phyloP scores from a whole-genome alignment of 140 eudicot genomes.

The Senecio squalidus region DNA sequence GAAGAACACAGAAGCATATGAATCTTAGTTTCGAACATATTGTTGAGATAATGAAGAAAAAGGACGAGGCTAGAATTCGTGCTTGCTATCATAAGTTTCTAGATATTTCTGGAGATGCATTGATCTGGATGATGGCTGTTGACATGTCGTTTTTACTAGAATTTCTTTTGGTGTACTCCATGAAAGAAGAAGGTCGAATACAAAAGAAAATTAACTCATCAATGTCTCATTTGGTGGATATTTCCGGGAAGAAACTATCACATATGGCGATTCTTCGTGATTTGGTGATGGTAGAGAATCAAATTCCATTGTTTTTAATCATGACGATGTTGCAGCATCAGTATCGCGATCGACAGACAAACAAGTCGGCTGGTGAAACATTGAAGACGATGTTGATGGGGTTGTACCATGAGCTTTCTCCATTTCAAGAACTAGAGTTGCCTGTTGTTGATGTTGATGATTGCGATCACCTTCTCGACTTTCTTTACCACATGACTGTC shows the following conservation, averaged over 20 bases:
- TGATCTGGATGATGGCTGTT: conserved; percentile 40
- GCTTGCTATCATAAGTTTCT: conserved; percentile 37
- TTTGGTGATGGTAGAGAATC: conserved; percentile 23
- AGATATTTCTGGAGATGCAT: conserved; percentile 27
- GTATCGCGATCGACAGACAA: background rate
- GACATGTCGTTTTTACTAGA: conserved; percentile 37
- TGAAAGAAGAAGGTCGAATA: background rate
- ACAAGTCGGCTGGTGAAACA: conserved; percentile 24
- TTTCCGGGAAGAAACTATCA: conserved; percentile 17
- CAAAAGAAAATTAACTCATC: conserved; percentile 1
- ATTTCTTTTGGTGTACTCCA: conserved; percentile 19
- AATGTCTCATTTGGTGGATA: conserved; percentile 24
- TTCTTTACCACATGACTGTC: conserved; percentile 43
- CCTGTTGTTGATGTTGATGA: conserved; percentile 14
- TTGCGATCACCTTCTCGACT: conserved; percentile 42
- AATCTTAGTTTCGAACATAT: conserved; percentile 13
- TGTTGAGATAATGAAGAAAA: conserved; percentile 13
- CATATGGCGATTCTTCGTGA: conserved; percentile 27
- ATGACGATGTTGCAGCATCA: conserved; percentile 20
- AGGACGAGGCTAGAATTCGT: conserved; percentile 30
- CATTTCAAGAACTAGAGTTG: conserved; percentile 27
- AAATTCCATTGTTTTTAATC: conserved; percentile 15
- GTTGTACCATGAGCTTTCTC: conserved; percentile 36
- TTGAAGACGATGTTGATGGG: conserved; percentile 36
- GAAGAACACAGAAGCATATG: conserved; percentile 18